Conservation (phyloP, 192 early-diverging fungal species). For the Dissophora ornata region DNA sequence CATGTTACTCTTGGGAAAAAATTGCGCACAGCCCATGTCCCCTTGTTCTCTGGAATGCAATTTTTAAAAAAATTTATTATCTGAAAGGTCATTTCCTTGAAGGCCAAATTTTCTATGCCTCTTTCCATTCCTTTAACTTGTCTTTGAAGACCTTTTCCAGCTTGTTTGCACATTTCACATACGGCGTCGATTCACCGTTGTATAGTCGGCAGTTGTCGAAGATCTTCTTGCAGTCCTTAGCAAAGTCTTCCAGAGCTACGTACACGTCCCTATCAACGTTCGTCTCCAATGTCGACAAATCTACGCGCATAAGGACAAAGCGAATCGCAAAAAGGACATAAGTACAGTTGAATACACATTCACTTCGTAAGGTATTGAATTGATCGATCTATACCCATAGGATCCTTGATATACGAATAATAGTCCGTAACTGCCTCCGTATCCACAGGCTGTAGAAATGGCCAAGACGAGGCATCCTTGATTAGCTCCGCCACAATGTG, state of each 20-base stretch:
- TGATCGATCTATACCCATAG: slow-evolving; percentile 81
- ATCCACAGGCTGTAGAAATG: slow-evolving; percentile 93
- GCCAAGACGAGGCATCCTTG: slow-evolving; percentile 87
- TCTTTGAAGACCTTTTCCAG: slow-evolving; percentile 86
- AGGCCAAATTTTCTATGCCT: too few species aligned
- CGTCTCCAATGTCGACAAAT: slow-evolving; percentile 84
- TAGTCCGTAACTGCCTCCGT: slow-evolving; percentile 92
- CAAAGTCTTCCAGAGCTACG: slow-evolving; percentile 83
- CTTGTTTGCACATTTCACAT: slow-evolving; percentile 80
- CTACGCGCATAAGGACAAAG: slow-evolving; percentile 8
- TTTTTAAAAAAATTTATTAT: too few species aligned
- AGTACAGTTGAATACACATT: too few species aligned
- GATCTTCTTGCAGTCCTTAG: slow-evolving; percentile 87
- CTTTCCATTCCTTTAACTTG: slow-evolving; percentile 74
- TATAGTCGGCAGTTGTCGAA: slow-evolving; percentile 94
- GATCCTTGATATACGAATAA: slow-evolving; percentile 94
- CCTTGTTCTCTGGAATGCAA: too few species aligned
- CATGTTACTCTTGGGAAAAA: too few species aligned
- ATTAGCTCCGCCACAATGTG: slow-evolving; percentile 82
- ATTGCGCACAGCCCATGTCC: too few species aligned
- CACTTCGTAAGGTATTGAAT: too few species aligned
- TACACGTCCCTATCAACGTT: slow-evolving; percentile 92
- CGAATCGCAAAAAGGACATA: too few species aligned
- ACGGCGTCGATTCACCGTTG: slow-evolving; percentile 88
- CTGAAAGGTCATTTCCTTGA: too few species aligned